Evolutionary conservation across 805 yeast genomes (phyloP).

Genomic region (Ascoidea tarda): DNA sequence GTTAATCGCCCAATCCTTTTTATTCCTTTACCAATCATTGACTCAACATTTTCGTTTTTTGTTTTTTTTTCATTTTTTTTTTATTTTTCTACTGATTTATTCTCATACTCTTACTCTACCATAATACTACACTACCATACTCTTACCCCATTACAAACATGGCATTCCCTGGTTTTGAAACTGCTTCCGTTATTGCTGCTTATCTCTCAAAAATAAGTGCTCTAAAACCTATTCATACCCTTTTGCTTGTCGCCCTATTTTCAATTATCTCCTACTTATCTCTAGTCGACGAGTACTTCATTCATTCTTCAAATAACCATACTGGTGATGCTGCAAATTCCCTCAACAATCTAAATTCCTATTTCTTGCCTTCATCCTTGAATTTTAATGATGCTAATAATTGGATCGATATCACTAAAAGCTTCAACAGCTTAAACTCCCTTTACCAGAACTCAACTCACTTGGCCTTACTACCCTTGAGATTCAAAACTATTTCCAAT

Average conservation of each 20-base stretch:
- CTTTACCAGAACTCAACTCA: constrained; percentile 29
- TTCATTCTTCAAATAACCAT: constrained; percentile 15
- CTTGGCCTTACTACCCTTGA: constrained; percentile 38
- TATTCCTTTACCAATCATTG: no score
- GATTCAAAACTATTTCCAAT: constrained; percentile 33
- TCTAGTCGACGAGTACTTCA: constrained; percentile 51
- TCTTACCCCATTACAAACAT: no score
- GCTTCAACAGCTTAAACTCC: constrained; percentile 9
- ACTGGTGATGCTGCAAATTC: constrained; percentile 14
- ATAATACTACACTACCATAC: no score
- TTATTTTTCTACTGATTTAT: no score
- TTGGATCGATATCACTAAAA: not conserved
- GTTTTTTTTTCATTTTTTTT: no score
- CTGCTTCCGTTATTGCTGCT: constrained; percentile 24
- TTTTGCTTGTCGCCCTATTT: constrained; percentile 53
- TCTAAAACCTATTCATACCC: constrained; percentile 74
- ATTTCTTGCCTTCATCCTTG: constrained; percentile 21
- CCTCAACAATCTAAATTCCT: constrained; percentile 15
- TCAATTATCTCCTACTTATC: constrained; percentile 76
- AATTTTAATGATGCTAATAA: no score
- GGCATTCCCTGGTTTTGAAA: not conserved
- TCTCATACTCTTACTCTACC: no score
- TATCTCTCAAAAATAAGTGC: constrained; percentile 43
- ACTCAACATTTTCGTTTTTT: no score
- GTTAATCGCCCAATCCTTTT: no score